phyloP scores from a whole-genome alignment of 1,139 yeast genomes.

The Blastobotrys persicus region DNA sequence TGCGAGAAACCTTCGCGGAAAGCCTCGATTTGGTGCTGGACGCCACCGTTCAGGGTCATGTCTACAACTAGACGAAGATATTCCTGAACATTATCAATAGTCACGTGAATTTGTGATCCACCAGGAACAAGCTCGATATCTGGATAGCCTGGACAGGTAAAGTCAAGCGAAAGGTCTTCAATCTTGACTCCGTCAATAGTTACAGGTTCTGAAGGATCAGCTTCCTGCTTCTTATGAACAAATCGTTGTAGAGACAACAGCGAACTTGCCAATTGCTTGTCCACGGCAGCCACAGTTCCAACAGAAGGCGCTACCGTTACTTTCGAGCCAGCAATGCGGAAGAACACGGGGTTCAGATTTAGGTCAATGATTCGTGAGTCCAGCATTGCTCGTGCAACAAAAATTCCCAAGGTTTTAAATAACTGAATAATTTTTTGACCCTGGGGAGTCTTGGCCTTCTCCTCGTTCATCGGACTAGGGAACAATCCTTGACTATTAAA shows the following conservation, averaged over 20 bases:
- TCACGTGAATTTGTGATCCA: slow-evolving; percentile 55
- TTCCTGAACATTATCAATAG: slow-evolving; percentile 51
- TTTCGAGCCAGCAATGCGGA: slow-evolving; percentile 36
- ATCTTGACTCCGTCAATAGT: slow-evolving; percentile 45
- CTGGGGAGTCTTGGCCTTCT: slow-evolving; percentile 37
- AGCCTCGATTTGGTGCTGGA: slow-evolving; percentile 59
- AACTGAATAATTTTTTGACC: slow-evolving; percentile 50
- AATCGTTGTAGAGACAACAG: slow-evolving; percentile 51
- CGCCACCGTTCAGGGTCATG: slow-evolving; percentile 61
- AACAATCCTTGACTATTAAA: slow-evolving; percentile 56
- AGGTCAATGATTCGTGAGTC: slow-evolving; percentile 88
- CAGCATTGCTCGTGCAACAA: slow-evolving; percentile 80
- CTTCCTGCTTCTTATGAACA: slow-evolving; percentile 35
- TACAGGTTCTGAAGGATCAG: slow-evolving; percentile 30
- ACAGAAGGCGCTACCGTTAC: slow-evolving; percentile 36
- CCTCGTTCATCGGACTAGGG: slow-evolving; percentile 59
- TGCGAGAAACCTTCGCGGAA: slow-evolving; percentile 80
- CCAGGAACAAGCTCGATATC: slow-evolving; percentile 54
- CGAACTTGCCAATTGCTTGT: slow-evolving; percentile 60
- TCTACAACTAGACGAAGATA: slow-evolving; percentile 63
- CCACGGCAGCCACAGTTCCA: slow-evolving; percentile 49
- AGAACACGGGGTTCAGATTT: slow-evolving; percentile 68
- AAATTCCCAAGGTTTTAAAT: slow-evolving; percentile 72
- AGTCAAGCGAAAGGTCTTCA: slow-evolving; percentile 58
- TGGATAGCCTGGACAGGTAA: slow-evolving; percentile 76